These are phyloP conservation scores for Mucor ambiguus DNA, from an alignment of 371 early-diverging fungal genomes.

Conservation along the genomic window DNA sequence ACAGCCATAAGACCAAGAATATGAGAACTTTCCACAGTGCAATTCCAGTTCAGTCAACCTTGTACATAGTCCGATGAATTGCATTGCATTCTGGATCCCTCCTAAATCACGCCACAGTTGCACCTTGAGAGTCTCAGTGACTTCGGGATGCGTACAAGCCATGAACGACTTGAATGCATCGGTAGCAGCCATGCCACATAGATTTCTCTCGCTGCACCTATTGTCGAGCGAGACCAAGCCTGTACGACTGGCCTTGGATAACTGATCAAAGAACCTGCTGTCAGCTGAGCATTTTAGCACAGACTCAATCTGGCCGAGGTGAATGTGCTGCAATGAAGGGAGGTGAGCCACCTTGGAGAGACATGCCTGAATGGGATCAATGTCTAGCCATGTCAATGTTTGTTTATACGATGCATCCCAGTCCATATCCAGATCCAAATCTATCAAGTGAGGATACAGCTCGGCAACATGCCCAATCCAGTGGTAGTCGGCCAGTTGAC, in stretches of 20 bases:
- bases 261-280: background rate
- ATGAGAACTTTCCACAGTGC: conserved; percentile 8
- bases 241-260: background rate
- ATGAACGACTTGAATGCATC: conserved; percentile 4
- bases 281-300: background rate
- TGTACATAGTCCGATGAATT: background rate
- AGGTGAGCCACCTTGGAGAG: background rate
- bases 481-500: background rate
- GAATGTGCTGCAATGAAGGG: background rate
- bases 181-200: conserved; percentile 1
- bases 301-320: background rate
- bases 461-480: conserved; percentile 5
- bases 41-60: conserved; percentile 12
- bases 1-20: conserved; percentile 16
- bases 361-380: background rate
- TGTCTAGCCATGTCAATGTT: background rate
- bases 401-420: conserved; percentile 9
- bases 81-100: background rate
- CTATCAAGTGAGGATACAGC: conserved; percentile 5
- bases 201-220: background rate
- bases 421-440: background rate
- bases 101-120: conserved; percentile 15
- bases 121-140: background rate
- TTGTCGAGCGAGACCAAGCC: background rate
- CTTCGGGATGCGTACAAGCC: background rate